Evolutionary conservation across 768 basidiomycete genomes (phyloP), one percentile per base, ranked within the genome.

Genomic region (Phlegmacium glaucopus): DNA sequence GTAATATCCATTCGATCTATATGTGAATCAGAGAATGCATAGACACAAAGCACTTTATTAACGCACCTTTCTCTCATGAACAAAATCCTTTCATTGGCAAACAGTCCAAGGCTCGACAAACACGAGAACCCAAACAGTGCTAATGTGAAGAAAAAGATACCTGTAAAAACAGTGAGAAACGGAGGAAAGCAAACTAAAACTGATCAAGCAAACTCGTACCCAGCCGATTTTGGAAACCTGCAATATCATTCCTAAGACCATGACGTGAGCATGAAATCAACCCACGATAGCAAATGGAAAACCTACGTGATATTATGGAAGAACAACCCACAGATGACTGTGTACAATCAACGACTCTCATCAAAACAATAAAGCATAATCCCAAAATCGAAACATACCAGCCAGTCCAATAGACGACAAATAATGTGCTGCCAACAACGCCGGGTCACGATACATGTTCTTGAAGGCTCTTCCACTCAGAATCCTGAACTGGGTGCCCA

Each of bases 81-180:
- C 41, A 99, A 68, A 48, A 98, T 85, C 37, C 96, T 80, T 61
- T 99, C 96, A 55, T 91, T 93, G 5, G 96, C 90, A 61, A 99
- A 98, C 42, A 96, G 69, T 3, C 92, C 90, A 42, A 99, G 71
- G 45, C 94, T 97, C 9, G 94, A 94, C 47, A 99, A 69, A 61
- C 93, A 95, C 4, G 95, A 95, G 70, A 99, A 98, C 3, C 94
- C 96, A 56, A 99, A 98, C 8, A 99, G 72, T 1, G 94, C 85
- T n/a, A 99, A 74, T 3, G 93, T 86, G 70, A 99, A 99, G 75
- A 99, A 94, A 81, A 98, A 97, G 44, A 97, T 78, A 8, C 94
- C 90, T 80, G 65, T 10, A 39, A 39, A 40, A 26, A 35, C 6
- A 5, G 3, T 37, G 15, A 4, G 11, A 28, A 15, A 6, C 16